Percentiles rank a stretch among this genome's conserved stretches.
These are phyloP conservation scores for Penicillium goetzii DNA, from an alignment of 495 filamentous ascomycete genomes.

Conservation along the genomic window DNA sequence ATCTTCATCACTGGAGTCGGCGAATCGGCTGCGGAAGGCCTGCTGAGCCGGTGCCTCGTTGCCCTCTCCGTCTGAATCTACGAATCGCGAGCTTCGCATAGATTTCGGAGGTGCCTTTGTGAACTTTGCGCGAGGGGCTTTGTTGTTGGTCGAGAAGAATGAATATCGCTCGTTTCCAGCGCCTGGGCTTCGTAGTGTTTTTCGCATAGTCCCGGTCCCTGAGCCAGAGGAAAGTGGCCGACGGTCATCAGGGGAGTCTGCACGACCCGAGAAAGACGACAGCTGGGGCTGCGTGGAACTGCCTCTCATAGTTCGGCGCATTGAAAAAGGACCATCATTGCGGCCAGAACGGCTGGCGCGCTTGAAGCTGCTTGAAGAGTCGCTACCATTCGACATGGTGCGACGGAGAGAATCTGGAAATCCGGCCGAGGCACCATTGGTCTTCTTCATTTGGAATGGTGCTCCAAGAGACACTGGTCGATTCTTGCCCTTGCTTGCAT, in stretches of 20 bases:
- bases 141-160: constrained; percentile 53
- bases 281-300: constrained; percentile 28
- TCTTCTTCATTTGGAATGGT: constrained; percentile 17
- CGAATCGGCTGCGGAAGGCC: constrained; percentile 70
- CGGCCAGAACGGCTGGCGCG: constrained; percentile 46
- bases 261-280: constrained; percentile 33
- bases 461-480: constrained; percentile 39
- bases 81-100: constrained; percentile 51
- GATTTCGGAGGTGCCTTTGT: constrained; percentile 28
- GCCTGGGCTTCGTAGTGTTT: constrained; percentile 51
- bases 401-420: constrained; percentile 31
- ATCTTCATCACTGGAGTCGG: constrained; percentile 81
- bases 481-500: constrained; percentile 15
- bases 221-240: constrained; percentile 42
- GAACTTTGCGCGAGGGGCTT: constrained; percentile 40
- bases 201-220: constrained; percentile 46
- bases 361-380: constrained; percentile 66
- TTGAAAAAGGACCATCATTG: constrained; percentile 43
- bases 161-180: constrained; percentile 44
- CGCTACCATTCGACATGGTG: constrained; percentile 56
- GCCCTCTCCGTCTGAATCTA: constrained; percentile 76
- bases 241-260: constrained; percentile 36
- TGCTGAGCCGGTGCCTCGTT: constrained; percentile 41
- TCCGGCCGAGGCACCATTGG: not conserved
- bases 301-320: constrained; percentile 61